phyloP scores from a whole-genome alignment of 108 stramenopile genomes.

The Cyclotella cryptica region DNA sequence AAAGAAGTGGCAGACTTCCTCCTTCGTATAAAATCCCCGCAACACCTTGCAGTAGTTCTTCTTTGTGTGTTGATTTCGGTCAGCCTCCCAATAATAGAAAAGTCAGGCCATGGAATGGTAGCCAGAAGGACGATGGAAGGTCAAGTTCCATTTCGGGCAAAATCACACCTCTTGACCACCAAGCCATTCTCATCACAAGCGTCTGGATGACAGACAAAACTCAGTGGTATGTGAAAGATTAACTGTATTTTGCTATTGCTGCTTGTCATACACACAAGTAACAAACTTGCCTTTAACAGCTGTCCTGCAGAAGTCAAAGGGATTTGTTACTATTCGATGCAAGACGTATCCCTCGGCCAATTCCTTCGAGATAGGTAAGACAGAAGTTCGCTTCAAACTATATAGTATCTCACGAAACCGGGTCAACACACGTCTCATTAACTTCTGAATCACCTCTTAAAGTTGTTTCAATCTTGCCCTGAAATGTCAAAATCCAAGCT shows the following conservation, averaged over 20 bases:
- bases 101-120: constrained; percentile 87
- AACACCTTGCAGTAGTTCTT: constrained; percentile 67
- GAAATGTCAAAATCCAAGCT: constrained; percentile 91
- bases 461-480: constrained; percentile 93
- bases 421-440: neutral
- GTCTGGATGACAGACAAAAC: constrained; percentile 95
- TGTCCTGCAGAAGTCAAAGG: constrained; percentile 95
- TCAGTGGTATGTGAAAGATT: constrained; percentile 67
- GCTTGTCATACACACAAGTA: neutral
- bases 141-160: constrained; percentile 71
- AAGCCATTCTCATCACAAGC: constrained; percentile 92
- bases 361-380: constrained; percentile 82
- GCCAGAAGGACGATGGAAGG: constrained; percentile 62
- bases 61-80: constrained; percentile 85
- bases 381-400: neutral
- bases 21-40: constrained; percentile 49
- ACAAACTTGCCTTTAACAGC: neutral
- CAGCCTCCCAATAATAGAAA: constrained; percentile 69
- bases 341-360: constrained; percentile 93
- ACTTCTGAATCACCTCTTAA: neutral
- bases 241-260: neutral
- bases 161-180: constrained; percentile 88
- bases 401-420: neutral
- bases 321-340: constrained; percentile 92
- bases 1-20: constrained; percentile 83